phyloP scores from a whole-genome alignment of 2,329 filamentous ascomycete genomes.

The Xenoacremonium recifei region DNA sequence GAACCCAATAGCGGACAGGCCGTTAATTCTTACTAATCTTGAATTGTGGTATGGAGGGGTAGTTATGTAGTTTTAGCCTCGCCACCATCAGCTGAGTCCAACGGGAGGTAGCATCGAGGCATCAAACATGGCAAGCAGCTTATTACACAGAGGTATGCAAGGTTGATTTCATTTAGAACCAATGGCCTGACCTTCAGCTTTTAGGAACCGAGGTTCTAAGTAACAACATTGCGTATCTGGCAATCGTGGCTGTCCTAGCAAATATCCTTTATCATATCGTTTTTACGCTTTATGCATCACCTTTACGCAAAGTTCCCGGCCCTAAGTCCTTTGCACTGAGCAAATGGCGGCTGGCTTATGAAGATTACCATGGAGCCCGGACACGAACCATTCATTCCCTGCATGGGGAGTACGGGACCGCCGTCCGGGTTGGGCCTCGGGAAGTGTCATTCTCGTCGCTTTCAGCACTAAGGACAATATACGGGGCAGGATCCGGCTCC shows the following conservation, averaged over 20 bases:
- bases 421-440: conserved; percentile 46
- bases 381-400: conserved; percentile 40
- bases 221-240: neutral
- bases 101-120: no score
- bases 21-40: no score
- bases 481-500: conserved; percentile 51
- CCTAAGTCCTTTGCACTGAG: conserved; percentile 39
- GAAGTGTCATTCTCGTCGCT: conserved; percentile 43
- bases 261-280: neutral
- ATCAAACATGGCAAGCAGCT: neutral
- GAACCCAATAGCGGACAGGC: no score
- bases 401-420: conserved; percentile 44
- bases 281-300: conserved; percentile 5
- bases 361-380: conserved; percentile 42
- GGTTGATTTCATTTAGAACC: no score
- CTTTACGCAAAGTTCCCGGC: conserved; percentile 31
- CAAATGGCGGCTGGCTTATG: conserved; percentile 43
- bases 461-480: conserved; percentile 49
- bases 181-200: no score
- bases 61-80: no score
- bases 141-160: neutral
- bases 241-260: neutral
- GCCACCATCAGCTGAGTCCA: no score
- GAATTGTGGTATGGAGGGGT: no score
- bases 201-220: no score